Base-by-base conservation (phyloP, 2,329 filamentous ascomycete species). In the Diatrype stigma region DNA sequence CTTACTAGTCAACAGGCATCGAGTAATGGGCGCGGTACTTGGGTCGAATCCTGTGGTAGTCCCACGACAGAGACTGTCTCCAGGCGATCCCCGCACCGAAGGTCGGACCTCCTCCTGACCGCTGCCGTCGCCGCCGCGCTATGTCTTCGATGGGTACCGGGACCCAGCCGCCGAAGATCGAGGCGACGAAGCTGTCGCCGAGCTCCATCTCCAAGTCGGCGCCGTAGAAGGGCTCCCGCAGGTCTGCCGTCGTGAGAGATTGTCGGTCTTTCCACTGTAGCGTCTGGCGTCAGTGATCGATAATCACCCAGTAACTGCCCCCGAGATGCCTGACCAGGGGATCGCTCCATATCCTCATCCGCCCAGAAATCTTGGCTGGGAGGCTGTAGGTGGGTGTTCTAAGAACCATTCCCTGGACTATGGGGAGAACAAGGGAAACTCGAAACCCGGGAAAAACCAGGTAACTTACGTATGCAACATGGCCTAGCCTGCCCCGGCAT, bases 141-240 rank as follows among this genome's bases (percentile, higher is more conserved):
- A 52, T 23, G 10, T 55, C 48, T 38, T 54, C 54, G 17, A 68
- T 54, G 3, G 66, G 64, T 4, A 67, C 60, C 0, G 66, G 67
- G 5, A 62, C 42, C 64, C 65, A 69, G 10, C 65, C 66, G 7
- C 66, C 63, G 49, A 69, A 70, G 2, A 68, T 55, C n/a, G 60
- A 57, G 11, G 63, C 61, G n/a, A 70, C 49, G 52, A 69, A 68
- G 55, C 64, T 68, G 47, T 68, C 63, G 22, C 67, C 66, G 7
- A 69, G 60, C 47, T 69, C 67, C 65, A 69, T 70, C 48, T 69
- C 65, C 7, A 69, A 56, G 40, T 69, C 67, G 2, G 54, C 61
- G 7, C 66, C 67, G 49, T 68, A 70, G 54, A 63, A 70, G 1
- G 67, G 67, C 53, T 69, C 67, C 1, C 57, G 57, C 38, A 67